Percentiles rank a stretch among this genome's conserved stretches.
Evolutionary conservation across 768 basidiomycete species (phyloP).

Genomic region (Lactifluus hygrophoroides): DNA sequence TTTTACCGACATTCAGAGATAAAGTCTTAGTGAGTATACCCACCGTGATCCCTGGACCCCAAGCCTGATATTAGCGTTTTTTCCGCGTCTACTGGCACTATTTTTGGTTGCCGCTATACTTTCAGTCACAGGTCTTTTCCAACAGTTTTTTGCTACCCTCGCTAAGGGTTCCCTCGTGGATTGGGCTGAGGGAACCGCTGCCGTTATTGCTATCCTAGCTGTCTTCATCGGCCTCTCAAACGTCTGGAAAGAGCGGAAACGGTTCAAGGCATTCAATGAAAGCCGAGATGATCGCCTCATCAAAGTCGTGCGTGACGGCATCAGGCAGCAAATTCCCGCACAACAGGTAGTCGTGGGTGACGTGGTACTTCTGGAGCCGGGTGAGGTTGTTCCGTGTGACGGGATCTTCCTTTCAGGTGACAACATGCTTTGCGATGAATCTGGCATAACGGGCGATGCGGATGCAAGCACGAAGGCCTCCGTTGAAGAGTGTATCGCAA

Average conservation of each 20-base stretch:
- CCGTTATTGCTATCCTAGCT: constrained; percentile 65
- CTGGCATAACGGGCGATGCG: constrained; percentile 91
- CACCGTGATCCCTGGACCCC: background rate
- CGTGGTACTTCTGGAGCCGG: constrained; percentile 84
- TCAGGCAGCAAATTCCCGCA: constrained; percentile 24
- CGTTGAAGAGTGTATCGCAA: constrained; percentile 65
- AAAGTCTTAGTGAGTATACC: constrained; percentile 44
- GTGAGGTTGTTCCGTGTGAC: constrained; percentile 93
- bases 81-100: constrained; percentile 70
- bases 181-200: constrained; percentile 93
- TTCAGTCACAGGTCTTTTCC: constrained; percentile 91
- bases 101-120: constrained; percentile 87
- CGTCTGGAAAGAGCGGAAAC: constrained; percentile 97
- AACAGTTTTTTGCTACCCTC: constrained; percentile 73
- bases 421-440: constrained; percentile 93
- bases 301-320: constrained; percentile 44
- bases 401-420: constrained; percentile 90
- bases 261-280: constrained; percentile 89
- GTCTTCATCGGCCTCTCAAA: constrained; percentile 89
- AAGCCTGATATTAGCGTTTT: constrained; percentile 34
- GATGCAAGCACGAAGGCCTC: constrained; percentile 89
- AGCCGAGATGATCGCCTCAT: constrained; percentile 91
- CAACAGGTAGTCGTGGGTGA: constrained; percentile 93
- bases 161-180: constrained; percentile 71
- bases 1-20: constrained; percentile 53